Conservation (phyloP, 257 asterid species). For the Nicotiana benthamiana region DNA sequence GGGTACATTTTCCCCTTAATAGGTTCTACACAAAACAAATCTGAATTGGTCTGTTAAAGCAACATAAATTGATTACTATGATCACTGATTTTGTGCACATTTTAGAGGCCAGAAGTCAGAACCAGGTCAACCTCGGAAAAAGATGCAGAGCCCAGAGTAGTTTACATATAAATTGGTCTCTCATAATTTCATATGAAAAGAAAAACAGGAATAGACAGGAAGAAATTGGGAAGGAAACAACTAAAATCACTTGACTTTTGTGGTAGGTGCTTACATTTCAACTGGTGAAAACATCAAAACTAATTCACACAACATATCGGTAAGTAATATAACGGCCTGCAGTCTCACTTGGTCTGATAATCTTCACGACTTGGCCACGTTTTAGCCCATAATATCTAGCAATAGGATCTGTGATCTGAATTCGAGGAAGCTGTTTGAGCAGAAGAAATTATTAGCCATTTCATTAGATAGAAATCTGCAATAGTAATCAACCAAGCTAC, state of each 20-base stretch:
- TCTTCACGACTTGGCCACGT: constrained; percentile 70
- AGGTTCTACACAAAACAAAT: too few species aligned
- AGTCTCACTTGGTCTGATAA: constrained; percentile 85
- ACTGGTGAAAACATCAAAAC: not conserved
- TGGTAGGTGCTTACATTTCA: not conserved
- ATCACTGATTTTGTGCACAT: too few species aligned
- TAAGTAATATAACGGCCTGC: constrained; percentile 82
- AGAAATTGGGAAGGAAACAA: too few species aligned
- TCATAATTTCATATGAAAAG: not conserved
- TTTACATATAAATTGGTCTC: not conserved
- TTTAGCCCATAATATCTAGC: constrained; percentile 72
- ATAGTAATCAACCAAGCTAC: not conserved
- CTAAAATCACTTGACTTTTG: too few species aligned
- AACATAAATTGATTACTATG: too few species aligned
- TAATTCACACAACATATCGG: constrained; percentile 51
- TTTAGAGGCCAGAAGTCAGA: too few species aligned
- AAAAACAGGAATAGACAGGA: too few species aligned
- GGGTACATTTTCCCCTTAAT: too few species aligned
- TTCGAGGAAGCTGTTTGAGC: constrained; percentile 61
- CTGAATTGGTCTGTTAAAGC: too few species aligned
- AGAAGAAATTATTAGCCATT: not conserved
- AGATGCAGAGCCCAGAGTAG: too few species aligned
- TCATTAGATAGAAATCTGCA: not conserved
- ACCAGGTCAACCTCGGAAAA: too few species aligned
- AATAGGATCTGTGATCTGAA: constrained; percentile 68